phyloP scores from a whole-genome alignment of 768 basidiomycete genomes.

The Tricholoma flavovirens region DNA sequence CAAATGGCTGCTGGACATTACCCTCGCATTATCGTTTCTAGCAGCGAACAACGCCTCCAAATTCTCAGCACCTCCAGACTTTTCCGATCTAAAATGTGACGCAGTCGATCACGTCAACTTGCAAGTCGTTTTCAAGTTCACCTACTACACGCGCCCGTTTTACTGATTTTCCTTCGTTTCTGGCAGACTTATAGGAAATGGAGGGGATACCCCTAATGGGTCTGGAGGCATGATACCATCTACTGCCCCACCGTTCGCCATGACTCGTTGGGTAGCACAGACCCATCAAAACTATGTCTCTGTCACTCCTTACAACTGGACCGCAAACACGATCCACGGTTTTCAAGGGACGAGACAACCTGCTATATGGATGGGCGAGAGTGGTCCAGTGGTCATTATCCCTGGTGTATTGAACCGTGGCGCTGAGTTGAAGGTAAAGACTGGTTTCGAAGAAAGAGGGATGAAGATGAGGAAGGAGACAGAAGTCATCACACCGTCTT shows the following conservation, averaged over 20 bases:
- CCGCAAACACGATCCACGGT: conserved; percentile 52
- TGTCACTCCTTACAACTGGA: conserved; percentile 64
- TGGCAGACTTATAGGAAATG: conserved; percentile 66
- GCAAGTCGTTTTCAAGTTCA: too few relatives aligned
- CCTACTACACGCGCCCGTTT: too few relatives aligned
- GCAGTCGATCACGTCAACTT: conserved; percentile 27
- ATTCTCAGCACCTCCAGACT: not conserved
- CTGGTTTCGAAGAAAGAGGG: conserved; percentile 55
- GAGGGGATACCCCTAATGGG: conserved; percentile 62
- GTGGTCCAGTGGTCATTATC: conserved; percentile 53
- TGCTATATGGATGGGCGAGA: conserved; percentile 88
- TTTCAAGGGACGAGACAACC: conserved; percentile 80
- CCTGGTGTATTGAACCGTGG: conserved; percentile 43
- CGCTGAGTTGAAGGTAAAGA: conserved; percentile 31
- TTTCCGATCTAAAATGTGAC: conserved; percentile 15
- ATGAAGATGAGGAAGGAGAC: conserved; percentile 43
- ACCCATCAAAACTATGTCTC: conserved; percentile 75
- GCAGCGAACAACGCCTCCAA: not conserved
- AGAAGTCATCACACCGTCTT: conserved; percentile 51
- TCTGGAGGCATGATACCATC: conserved; percentile 79
- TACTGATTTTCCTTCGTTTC: not conserved
- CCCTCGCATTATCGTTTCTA: not conserved
- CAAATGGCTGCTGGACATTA: not conserved
- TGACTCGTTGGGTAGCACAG: conserved; percentile 84
- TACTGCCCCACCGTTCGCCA: conserved; percentile 72